Base-by-base conservation (phyloP, 345 rosid genomes). In the Atalantia buxifolia region DNA sequence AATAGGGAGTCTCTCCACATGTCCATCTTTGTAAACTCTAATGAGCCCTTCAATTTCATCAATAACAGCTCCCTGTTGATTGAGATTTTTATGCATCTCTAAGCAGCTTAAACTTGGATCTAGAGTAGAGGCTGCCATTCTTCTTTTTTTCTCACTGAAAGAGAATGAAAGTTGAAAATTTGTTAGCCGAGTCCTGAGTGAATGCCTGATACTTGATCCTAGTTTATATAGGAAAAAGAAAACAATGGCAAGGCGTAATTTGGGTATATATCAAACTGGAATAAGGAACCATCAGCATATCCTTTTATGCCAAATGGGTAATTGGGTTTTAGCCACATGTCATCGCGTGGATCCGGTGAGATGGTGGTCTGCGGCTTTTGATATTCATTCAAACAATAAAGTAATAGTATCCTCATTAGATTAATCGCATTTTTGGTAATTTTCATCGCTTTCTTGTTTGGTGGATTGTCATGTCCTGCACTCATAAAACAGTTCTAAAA, bases 41-140 rank as follows among this genome's bases (percentile, higher is more conserved):
- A 92, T 84, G 40, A 93, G 83, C 38, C 97, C 98, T 33, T 77
- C 76, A n/a, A 93, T 85, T 72, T 89, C 94, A 35, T 89, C 92
- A 5, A 61, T 59, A 45, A 87, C 87, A 33, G 79, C 81, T 31
- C 90, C 90, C 27, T 74, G 89, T 68, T 84, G 87, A 62, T 66
- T 78, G 19, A 70, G 25, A 22, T 62, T 83, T 71, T 68, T 78
- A 57, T 66, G 73, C 27, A 74, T 75, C 71, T 77, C 75, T 0
- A 76, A 57, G 69, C 67, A 50, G 69, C 67, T 78, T 45, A 76
- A 67, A 30, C 50, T 68, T 76, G 84, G 82, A 60, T 81, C 84
- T 4, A 77, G 13, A 42, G 82, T 59, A 66, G 79, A 25, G 9
- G 89, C 71, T 55, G 79, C 86, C 90, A 85, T 87, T 62, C 40